phyloP scores from a whole-genome alignment of 2,329 filamentous ascomycete genomes.

The Clarireedia paspali region DNA sequence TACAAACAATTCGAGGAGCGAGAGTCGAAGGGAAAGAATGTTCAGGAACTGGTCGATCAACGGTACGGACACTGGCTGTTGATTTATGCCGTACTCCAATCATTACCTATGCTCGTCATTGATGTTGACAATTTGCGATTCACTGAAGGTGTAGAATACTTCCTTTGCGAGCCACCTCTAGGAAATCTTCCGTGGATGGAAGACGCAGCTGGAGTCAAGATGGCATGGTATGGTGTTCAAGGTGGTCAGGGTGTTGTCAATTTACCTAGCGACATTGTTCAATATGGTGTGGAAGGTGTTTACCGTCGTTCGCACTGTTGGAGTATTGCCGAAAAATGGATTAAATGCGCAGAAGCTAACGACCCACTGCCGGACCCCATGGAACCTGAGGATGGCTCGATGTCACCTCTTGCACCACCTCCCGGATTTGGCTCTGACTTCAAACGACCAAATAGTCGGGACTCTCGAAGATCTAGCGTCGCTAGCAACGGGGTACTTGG shows the following conservation, averaged over 20 bases:
- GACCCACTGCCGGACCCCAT: not conserved
- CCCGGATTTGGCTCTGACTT: slow-evolving; percentile 21
- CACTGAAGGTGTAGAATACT: slow-evolving; percentile 71
- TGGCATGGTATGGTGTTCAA: slow-evolving; percentile 68
- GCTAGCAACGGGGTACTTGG: slow-evolving; percentile 2
- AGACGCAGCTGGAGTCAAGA: slow-evolving; percentile 49
- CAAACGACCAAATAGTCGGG: slow-evolving; percentile 14
- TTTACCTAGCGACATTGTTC: slow-evolving; percentile 53
- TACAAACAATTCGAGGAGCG: slow-evolving; percentile 67
- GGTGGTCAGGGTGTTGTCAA: slow-evolving; percentile 55
- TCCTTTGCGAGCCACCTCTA: slow-evolving; percentile 68
- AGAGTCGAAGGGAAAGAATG: slow-evolving; percentile 54
- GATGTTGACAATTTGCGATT: slow-evolving; percentile 64
- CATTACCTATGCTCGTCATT: slow-evolving; percentile 67
- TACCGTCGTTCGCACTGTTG: slow-evolving; percentile 65
- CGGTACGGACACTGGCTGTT: slow-evolving; percentile 76
- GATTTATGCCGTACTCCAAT: slow-evolving; percentile 70
- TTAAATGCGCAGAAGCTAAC: slow-evolving; percentile 8
- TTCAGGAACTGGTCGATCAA: slow-evolving; percentile 62
- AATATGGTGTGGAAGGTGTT: slow-evolving; percentile 57
- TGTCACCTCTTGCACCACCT: slow-evolving; percentile 23
- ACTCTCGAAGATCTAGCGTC: slow-evolving; percentile 7
- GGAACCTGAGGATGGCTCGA: not conserved
- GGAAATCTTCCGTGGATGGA: slow-evolving; percentile 67
- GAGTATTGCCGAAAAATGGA: slow-evolving; percentile 55